Percentiles rank a stretch among this genome's conserved stretches.
Conservation (phyloP, 1,139 yeast species). For the Geotrichum bryndzae region DNA sequence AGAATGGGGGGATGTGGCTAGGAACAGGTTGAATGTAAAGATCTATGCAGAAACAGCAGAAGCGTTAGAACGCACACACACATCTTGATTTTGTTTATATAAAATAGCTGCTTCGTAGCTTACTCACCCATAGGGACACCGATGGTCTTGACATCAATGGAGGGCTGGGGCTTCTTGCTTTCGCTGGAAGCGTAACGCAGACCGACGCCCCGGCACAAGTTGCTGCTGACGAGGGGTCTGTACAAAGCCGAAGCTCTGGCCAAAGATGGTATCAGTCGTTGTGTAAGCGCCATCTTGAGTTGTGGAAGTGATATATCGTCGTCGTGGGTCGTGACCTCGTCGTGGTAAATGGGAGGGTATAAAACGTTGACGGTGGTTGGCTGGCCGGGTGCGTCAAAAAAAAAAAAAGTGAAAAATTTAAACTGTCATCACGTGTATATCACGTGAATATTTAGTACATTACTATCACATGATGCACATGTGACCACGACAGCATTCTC, state of each 20-base stretch:
- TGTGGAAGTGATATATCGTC: neutral
- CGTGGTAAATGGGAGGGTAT: neutral
- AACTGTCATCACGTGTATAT: neutral
- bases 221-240: neutral
- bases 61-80: neutral
- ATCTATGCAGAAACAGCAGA: constrained; percentile 16
- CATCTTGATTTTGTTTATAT: neutral
- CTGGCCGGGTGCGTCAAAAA: neutral
- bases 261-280: constrained; percentile 1
- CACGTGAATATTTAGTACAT: neutral
- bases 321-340: neutral
- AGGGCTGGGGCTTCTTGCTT: constrained; percentile 11
- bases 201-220: neutral
- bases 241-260: neutral
- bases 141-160: constrained; percentile 25
- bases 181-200: constrained; percentile 16
- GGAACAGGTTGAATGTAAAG: constrained; percentile 44
- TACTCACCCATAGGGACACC: constrained; percentile 28
- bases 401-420: neutral
- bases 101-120: neutral
- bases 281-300: neutral
- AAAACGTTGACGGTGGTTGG: constrained; percentile 4
- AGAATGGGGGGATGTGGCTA: constrained; percentile 41
- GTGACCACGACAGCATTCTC: neutral
- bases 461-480: neutral